Conservation (phyloP, 2,329 filamentous ascomycete genomes). For the Cordyceps fumosorosea region DNA sequence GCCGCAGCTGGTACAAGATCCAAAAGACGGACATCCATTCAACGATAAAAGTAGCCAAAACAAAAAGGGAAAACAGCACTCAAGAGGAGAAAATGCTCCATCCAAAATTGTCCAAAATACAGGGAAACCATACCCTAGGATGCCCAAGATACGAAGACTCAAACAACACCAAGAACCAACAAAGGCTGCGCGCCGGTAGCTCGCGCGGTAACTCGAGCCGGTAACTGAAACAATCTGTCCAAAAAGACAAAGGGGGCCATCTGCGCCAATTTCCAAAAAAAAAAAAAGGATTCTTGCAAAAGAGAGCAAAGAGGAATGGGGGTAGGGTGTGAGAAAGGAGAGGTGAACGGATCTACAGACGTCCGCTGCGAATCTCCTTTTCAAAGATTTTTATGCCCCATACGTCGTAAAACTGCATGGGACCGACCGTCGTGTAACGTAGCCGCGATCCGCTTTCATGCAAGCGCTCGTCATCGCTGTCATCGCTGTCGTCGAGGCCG, state of each 20-base stretch:
- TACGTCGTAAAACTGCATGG: constrained; percentile 33
- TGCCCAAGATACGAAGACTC: not conserved
- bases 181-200: not conserved
- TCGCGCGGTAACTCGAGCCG: too few relatives aligned
- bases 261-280: not conserved
- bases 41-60: not conserved
- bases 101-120: not conserved
- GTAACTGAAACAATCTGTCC: not conserved
- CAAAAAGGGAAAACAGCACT: not conserved
- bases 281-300: not conserved
- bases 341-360: constrained; percentile 18
- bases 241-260: not conserved
- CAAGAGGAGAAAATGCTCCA: not conserved
- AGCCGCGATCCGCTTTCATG: constrained; percentile 26
- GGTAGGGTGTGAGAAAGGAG: not conserved
- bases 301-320: not conserved
- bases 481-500: constrained; percentile 25
- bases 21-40: not conserved
- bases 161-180: not conserved
- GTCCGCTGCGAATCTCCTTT: constrained; percentile 43
- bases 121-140: not conserved
- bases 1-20: not conserved
- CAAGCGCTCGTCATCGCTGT: constrained; percentile 30
- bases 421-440: constrained; percentile 30
- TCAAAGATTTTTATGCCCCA: constrained; percentile 51